Base-by-base conservation (phyloP, 108 stramenopile species). In the Pelagomonas calceolata region DNA sequence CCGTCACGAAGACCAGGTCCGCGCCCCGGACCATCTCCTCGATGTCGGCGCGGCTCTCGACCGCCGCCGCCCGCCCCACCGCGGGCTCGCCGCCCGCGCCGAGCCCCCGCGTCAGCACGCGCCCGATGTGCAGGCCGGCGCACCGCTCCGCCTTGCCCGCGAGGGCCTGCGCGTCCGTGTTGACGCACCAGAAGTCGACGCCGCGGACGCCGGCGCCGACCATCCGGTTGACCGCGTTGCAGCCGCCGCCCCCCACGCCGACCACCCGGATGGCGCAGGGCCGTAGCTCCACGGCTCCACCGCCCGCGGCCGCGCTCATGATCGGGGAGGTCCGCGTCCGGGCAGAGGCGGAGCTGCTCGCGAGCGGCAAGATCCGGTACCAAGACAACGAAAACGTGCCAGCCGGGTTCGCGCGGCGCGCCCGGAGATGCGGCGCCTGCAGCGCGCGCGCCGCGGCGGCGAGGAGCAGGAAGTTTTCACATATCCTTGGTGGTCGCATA, bases 61-160 rank as follows among this genome's bases (percentile, higher is more conserved):
- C 88, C 36, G 93, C 93, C 29, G 91, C 90, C 72, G 83, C 36
- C 3, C 87, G 81, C 32, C 92, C 92, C 30, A 91, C 83, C 67
- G 88, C 88, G 33, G 92, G 92, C 70, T 87, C 81, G n/a, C 92
- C 92, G 17, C 92, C 92, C 30, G 92, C 92, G 15, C 92, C 92
- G 10, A 93, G 80, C 26, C 92, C 92, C 26, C 92, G 83, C n/a
- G 92, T 93, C 7, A 91, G 89, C 32, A 88, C 79, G 7, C 78
- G 71, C 18, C 92, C 92, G 74, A 93, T 88, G 81, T 91, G 89
- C n/a, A 87, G 78, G 34, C 86, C 82, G 33, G 69, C 68, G 35
- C 84, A 85, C 7, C 85, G 82, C 73, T 82, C 71, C 73, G 85
- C 81, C 74, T 80, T 80, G 17, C 85, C 72, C 5, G 81, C 86